Conservation (phyloP, 257 asterid genomes). For the Striga asiatica region DNA sequence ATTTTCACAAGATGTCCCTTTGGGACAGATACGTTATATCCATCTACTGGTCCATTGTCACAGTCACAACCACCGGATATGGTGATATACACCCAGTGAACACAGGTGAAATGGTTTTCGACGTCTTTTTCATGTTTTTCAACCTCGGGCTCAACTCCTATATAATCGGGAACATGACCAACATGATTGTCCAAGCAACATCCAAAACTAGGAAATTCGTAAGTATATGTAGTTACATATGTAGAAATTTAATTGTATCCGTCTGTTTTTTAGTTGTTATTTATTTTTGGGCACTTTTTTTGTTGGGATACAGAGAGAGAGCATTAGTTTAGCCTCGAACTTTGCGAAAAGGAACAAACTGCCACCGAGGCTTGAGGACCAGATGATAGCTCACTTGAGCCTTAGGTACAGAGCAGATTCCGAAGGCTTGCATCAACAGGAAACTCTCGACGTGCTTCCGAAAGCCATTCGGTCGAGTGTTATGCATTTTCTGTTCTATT, state of each 20-base stretch:
- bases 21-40: neutral
- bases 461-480: constrained; percentile 74
- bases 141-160: neutral
- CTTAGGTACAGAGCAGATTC: constrained; percentile 70
- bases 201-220: constrained; percentile 1
- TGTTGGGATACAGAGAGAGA: constrained; percentile 69
- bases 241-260: neutral
- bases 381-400: constrained; percentile 76
- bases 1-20: neutral
- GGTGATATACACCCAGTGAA: neutral
- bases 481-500: constrained; percentile 50
- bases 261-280: no score
- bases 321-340: constrained; percentile 61
- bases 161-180: neutral
- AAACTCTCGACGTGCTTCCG: constrained; percentile 66
- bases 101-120: neutral
- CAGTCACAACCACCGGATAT: neutral
- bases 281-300: no score
- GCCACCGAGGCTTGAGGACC: constrained; percentile 60
- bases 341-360: constrained; percentile 65
- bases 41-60: neutral
- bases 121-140: neutral
- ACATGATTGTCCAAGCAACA: neutral
- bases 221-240: neutral
- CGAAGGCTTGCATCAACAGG: constrained; percentile 83